Conservation (phyloP, 1,284 basidiomycete genomes). For the Apiotrichum laibachii region DNA sequence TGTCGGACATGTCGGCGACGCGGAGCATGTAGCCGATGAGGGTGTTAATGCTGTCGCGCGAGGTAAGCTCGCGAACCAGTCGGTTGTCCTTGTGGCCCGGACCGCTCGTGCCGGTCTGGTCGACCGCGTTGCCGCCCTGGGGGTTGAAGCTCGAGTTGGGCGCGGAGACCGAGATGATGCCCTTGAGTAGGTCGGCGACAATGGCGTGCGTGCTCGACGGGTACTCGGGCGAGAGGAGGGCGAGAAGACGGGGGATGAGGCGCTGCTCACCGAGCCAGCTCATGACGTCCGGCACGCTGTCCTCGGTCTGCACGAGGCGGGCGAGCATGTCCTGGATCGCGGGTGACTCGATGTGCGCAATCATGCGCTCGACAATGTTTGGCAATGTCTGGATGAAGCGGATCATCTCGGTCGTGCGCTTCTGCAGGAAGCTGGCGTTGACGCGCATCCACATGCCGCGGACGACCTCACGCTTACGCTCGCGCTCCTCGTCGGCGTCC, state of each 20-base stretch:
- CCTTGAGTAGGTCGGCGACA: constrained; percentile 88
- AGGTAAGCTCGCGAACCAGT: constrained; percentile 86
- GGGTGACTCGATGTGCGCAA: constrained; percentile 82
- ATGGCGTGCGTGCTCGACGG: constrained; percentile 78
- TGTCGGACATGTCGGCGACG: constrained; percentile 57
- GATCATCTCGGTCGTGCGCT: constrained; percentile 92
- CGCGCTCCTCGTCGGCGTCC: constrained; percentile 49
- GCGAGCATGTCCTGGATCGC: constrained; percentile 90
- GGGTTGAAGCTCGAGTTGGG: constrained; percentile 60
- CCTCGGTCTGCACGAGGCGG: constrained; percentile 88
- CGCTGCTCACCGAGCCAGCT: constrained; percentile 88
- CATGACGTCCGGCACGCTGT: constrained; percentile 77
- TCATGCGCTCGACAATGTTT: constrained; percentile 74
- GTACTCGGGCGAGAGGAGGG: constrained; percentile 75
- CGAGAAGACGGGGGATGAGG: constrained; percentile 77
- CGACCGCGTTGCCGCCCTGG: constrained; percentile 62
- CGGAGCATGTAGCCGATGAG: constrained; percentile 78
- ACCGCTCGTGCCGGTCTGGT: constrained; percentile 29
- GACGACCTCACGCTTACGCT: constrained; percentile 54
- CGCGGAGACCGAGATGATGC: constrained; percentile 90
- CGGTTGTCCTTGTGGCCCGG: constrained; percentile 59
- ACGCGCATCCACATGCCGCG: constrained; percentile 69
- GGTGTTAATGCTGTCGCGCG: constrained; percentile 66
- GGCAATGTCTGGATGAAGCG: constrained; percentile 83
- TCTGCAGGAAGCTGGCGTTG: constrained; percentile 77